phyloP scores from a whole-genome alignment of 1,284 basidiomycete species.

The Pascua guehoae region DNA sequence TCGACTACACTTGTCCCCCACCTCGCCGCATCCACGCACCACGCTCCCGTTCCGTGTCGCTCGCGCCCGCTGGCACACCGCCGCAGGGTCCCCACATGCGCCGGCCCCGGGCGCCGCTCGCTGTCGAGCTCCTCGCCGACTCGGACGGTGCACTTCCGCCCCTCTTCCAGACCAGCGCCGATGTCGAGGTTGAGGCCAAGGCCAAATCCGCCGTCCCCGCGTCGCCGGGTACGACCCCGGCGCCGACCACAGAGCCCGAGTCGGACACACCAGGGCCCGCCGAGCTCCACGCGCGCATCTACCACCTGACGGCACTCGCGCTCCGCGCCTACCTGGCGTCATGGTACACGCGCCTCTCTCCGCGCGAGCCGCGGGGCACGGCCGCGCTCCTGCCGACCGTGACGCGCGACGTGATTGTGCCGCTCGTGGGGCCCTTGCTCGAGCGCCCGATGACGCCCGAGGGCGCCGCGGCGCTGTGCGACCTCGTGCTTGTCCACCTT shows the following conservation, averaged over 20 bases:
- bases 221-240: not conserved
- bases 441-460: not conserved
- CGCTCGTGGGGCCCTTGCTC: constrained; percentile 27
- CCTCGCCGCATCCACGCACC: too few relatives aligned
- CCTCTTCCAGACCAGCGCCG: constrained; percentile 5
- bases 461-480: constrained; percentile 4
- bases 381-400: constrained; percentile 16
- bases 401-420: constrained; percentile 9
- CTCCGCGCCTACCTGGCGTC: constrained; percentile 33
- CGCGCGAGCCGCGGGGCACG: constrained; percentile 20
- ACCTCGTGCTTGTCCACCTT: constrained; percentile 28
- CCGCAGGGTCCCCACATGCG: too few relatives aligned
- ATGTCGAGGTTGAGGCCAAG: too few relatives aligned
- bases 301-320: constrained; percentile 17
- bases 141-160: not conserved
- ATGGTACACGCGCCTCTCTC: constrained; percentile 41
- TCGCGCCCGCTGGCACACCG: too few relatives aligned
- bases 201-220: not conserved
- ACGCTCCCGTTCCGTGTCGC: too few relatives aligned
- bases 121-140: not conserved
- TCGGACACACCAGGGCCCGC: not conserved
- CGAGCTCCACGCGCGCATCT: constrained; percentile 12
- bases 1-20: too few relatives aligned
- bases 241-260: too few relatives aligned
- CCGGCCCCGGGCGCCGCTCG: too few relatives aligned